Evolutionary conservation across 2,329 filamentous ascomycete species (phyloP).

Genomic region (Pyricularia grisea): DNA sequence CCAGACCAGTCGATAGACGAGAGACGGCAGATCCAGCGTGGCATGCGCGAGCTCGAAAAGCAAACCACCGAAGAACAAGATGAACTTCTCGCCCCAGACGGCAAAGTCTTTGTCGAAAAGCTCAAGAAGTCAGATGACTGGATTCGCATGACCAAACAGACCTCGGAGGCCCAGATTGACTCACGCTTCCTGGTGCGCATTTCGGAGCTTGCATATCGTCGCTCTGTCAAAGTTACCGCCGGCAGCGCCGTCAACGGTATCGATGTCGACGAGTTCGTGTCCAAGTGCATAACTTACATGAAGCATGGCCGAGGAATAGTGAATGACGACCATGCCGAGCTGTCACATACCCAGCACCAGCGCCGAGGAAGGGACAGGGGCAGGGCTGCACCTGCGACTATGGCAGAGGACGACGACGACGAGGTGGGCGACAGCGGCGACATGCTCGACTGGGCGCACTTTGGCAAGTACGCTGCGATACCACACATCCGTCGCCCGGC

Average conservation of each 20-base stretch:
- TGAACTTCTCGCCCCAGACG: conserved; percentile 59
- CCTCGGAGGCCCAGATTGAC: conserved; percentile 82
- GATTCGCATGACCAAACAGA: conserved; percentile 68
- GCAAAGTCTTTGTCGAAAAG: conserved; percentile 54
- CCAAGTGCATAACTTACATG: conserved; percentile 87
- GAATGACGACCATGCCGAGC: conserved; percentile 39
- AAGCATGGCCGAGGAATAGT: conserved; percentile 50
- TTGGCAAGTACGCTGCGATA: conserved; percentile 70
- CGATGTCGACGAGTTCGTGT: conserved; percentile 85
- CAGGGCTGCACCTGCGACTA: conserved; percentile 20
- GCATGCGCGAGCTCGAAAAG: conserved; percentile 44
- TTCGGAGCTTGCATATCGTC: conserved; percentile 72
- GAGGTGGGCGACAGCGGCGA: conserved; percentile 64
- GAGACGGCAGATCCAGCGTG: conserved; percentile 47
- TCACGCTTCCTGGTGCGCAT: conserved; percentile 75
- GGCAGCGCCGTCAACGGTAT: conserved; percentile 69
- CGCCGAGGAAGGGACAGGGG: conserved; percentile 27
- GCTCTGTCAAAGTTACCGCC: conserved; percentile 63
- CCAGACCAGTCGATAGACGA: conserved; percentile 73
- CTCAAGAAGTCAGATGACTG: conserved; percentile 57
- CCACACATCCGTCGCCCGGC: conserved; percentile 65
- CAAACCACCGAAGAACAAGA: conserved; percentile 51
- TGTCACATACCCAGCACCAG: conserved; percentile 39
- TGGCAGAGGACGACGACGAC: conserved; percentile 45
- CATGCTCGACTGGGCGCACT: conserved; percentile 74